Evolutionary conservation across 2,329 filamentous ascomycete genomes (phyloP).

Genomic region (Trichoderma endophyticum): DNA sequence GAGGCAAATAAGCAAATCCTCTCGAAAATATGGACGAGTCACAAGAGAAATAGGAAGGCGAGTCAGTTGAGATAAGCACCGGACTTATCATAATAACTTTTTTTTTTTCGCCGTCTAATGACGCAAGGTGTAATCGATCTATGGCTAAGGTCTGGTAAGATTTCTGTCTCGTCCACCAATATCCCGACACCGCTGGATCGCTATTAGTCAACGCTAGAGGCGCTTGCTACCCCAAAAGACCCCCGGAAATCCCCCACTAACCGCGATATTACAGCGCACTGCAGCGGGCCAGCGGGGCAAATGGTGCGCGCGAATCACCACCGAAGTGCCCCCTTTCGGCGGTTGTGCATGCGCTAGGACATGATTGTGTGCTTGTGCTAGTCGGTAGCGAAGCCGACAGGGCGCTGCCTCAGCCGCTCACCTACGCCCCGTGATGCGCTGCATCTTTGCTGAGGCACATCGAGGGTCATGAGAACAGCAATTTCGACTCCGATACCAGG

Average conservation of each 20-base stretch:
- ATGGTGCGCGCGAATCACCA: neutral
- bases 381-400: slow-evolving; percentile 13
- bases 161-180: neutral
- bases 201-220: neutral
- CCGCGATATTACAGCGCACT: neutral
- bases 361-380: neutral
- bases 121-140: neutral
- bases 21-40: neutral
- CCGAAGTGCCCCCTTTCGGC: neutral
- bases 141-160: neutral
- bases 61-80: slow-evolving; percentile 6
- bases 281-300: neutral
- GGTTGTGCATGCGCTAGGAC: neutral
- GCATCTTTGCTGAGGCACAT: neutral
- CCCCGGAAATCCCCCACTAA: slow-evolving; percentile 7
- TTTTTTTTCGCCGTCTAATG: neutral
- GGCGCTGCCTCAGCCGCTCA: neutral
- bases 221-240: neutral
- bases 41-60: neutral
- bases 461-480: slow-evolving; percentile 13
- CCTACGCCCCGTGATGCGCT: slow-evolving; percentile 9
- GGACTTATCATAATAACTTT: neutral
- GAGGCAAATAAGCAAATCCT: neutral
- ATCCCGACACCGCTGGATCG: slow-evolving; percentile 12
- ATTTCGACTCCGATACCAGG: neutral